These are phyloP conservation scores for Geoglossum cookeanum DNA, from an alignment of 2,329 filamentous ascomycete genomes.

Conservation along the genomic window DNA sequence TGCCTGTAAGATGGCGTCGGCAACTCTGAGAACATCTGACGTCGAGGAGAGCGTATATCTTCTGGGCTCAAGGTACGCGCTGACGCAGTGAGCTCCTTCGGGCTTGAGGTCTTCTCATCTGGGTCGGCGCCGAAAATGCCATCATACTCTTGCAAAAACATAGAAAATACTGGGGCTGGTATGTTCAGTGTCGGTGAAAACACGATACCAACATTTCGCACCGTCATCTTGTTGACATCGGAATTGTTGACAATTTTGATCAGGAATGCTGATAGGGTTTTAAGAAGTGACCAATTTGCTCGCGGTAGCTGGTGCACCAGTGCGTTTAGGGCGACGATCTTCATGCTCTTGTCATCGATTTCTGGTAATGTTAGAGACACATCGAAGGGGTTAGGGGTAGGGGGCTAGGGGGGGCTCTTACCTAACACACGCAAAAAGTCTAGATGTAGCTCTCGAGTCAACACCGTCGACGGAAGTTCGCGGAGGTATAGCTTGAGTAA, in stretches of 20 bases:
- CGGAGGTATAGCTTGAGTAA: conserved; percentile 85
- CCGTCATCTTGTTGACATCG: conserved; percentile 91
- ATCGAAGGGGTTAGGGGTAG: background rate
- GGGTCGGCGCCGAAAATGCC: conserved; percentile 61
- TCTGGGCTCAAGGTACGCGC: conserved; percentile 28
- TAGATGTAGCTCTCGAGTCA: conserved; percentile 76
- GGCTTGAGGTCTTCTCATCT: conserved; percentile 28
- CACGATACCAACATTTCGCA: conserved; percentile 92
- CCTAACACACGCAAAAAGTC: conserved; percentile 68
- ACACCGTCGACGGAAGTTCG: conserved; percentile 75
- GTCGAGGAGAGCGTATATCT: conserved; percentile 42
- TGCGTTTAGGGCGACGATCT: conserved; percentile 54
- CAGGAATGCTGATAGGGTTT: conserved; percentile 71
- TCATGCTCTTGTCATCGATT: conserved; percentile 53
- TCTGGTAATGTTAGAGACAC: conserved; percentile 29
- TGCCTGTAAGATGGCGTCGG: conserved; percentile 44
- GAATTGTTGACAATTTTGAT: conserved; percentile 84
- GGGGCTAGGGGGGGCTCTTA: conserved; percentile 17
- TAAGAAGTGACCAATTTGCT: conserved; percentile 63
- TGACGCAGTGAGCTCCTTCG: conserved; percentile 26
- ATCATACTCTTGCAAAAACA: conserved; percentile 81
- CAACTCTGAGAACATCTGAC: conserved; percentile 47
- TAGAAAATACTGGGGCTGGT: conserved; percentile 78
- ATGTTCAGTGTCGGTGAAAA: conserved; percentile 97
- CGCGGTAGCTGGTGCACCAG: conserved; percentile 65